Conservation (phyloP, 139 green algal species). For the Dunaliella sp. region DNA sequence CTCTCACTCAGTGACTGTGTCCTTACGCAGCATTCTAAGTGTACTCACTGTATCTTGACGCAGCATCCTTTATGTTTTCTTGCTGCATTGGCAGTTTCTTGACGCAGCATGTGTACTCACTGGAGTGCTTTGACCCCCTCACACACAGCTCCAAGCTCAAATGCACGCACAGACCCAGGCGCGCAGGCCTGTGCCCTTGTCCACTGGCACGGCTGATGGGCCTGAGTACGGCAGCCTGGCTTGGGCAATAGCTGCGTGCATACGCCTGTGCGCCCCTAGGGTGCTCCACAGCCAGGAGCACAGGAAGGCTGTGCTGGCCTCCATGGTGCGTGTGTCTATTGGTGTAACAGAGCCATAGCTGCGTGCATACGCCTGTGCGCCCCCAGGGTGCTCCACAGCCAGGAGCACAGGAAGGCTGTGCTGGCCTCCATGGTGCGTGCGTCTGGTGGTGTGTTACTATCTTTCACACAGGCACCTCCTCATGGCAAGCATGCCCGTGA, state of each 20-base stretch:
- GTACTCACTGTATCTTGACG: too few relatives aligned
- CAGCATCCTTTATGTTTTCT: too few relatives aligned
- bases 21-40: too few relatives aligned
- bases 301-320: constrained; percentile 74
- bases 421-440: constrained; percentile 68
- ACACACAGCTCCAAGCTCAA: background rate
- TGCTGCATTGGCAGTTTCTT: too few relatives aligned
- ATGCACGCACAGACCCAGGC: background rate
- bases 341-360: constrained; percentile 68
- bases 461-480: too few relatives aligned
- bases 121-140: too few relatives aligned
- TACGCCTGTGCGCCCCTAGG: constrained; percentile 56
- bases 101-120: too few relatives aligned
- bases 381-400: constrained; percentile 41
- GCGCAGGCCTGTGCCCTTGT: background rate
- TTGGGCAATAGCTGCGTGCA: constrained; percentile 61
- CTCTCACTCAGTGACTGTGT: too few relatives aligned
- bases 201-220: background rate
- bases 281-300: constrained; percentile 52
- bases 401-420: constrained; percentile 71
- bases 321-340: constrained; percentile 64
- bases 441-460: too few relatives aligned
- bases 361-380: constrained; percentile 55
- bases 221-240: constrained; percentile 69
- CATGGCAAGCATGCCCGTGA: too few relatives aligned